Evolutionary conservation across 2,329 filamentous ascomycete genomes (phyloP), one percentile per base, ranked within the genome.

Genomic region (Colletotrichum orchidophilum): DNA sequence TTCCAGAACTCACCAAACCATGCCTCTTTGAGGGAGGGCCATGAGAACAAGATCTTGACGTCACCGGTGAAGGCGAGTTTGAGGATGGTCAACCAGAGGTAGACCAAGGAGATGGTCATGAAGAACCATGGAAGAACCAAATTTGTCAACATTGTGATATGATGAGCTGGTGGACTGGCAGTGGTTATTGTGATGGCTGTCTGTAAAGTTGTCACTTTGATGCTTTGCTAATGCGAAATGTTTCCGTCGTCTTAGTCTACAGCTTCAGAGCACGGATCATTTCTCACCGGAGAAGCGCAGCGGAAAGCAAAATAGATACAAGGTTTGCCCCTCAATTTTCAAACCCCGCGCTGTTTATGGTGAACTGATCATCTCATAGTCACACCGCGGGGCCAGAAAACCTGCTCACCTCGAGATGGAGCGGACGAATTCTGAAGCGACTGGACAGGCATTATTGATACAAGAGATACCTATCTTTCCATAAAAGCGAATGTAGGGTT

Each of bases 1-100:
- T 75, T 74, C 87, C 88, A 90, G 80, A 90, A 89, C 21, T 78
- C 77, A 21, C 82, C 82, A 79, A 90, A 90, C 87, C 88, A 90
- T 71, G 77, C 79, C 11, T 78, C 75, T 50, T 79, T 79, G 50
- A 86, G 77, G 6, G 72, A 66, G 18, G 75, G 71, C 2, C 77
- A 79, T 21, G 77, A 81, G 24, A 82, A 53, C 15, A 85, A 77
- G 12, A 79, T 74, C 50, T 59, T n/a, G 68, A 78, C 73, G 49
- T 80, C 70, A 54, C 74, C 63, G 12, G 75, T 64, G 11, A 72
- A 62, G 33, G 83, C 4, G 21, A 87, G 80, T 18, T 76, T 68
- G 50, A 79, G 35, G 55, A 88, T 75, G 1, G 87, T 86, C 7
- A 73, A 52, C 1, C 85, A 83, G n/a, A 89, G 77, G 77, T 81